phyloP scores from a whole-genome alignment of 2,329 filamentous ascomycete species.

The Colletotrichum tofieldiae region DNA sequence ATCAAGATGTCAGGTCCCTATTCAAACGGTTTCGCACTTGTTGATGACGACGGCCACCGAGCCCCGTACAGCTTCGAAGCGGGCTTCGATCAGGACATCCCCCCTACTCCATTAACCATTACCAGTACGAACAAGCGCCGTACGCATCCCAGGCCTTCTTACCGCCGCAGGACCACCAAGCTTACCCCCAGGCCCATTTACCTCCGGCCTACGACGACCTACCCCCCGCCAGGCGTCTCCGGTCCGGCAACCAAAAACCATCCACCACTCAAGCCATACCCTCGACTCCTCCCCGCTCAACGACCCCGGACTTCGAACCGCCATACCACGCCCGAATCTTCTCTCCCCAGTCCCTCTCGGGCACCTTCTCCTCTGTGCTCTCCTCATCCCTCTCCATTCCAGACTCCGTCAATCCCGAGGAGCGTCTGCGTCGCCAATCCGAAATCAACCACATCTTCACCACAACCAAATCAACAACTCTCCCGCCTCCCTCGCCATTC shows the following conservation, averaged over 20 bases:
- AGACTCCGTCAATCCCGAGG: conserved; percentile 21
- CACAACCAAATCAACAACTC: conserved; percentile 47
- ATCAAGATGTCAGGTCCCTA: conserved; percentile 5
- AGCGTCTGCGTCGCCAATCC: conserved; percentile 44
- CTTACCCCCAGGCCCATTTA: neutral
- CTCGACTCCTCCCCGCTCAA: neutral
- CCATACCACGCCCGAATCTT: conserved; percentile 6
- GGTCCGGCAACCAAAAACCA: neutral
- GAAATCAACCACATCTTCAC: conserved; percentile 47
- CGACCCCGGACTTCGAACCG: conserved; percentile 11
- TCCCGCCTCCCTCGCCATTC: conserved; percentile 47
- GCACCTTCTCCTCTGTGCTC: conserved; percentile 40
- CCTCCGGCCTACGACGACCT: neutral
- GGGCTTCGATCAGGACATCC: neutral
- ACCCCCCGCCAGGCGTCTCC: conserved; percentile 4
- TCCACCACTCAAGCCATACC: neutral
- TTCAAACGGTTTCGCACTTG: neutral
- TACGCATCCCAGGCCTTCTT: neutral
- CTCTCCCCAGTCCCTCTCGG: neutral
- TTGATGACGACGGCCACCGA: neutral
- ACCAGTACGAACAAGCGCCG: neutral
- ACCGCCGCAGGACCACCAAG: neutral
- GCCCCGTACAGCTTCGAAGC: neutral
- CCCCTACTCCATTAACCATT: neutral
- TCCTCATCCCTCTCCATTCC: conserved; percentile 47